These are phyloP conservation scores for Fusarium nodosum DNA, from an alignment of 2,329 filamentous ascomycete genomes.

Conservation along the genomic window DNA sequence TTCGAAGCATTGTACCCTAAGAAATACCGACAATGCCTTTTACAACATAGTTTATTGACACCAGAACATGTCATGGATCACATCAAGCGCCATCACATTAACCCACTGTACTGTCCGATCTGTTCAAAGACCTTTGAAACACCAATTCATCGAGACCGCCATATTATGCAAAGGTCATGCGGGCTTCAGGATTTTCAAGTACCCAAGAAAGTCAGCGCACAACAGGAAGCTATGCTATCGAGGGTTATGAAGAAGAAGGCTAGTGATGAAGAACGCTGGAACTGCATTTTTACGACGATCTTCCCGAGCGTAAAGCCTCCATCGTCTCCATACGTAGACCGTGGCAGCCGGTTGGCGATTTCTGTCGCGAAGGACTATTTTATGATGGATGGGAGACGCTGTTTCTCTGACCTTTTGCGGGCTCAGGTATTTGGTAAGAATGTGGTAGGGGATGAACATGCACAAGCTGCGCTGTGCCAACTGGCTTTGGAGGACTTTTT, in stretches of 20 bases:
- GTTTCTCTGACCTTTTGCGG: neutral
- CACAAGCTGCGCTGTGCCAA: neutral
- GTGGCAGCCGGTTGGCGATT: neutral
- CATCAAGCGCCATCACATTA: neutral
- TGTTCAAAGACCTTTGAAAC: neutral
- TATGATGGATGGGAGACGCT: neutral
- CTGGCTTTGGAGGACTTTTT: neutral
- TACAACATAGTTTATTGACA: neutral
- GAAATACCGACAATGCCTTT: neutral
- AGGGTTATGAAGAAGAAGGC: neutral
- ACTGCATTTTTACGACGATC: neutral
- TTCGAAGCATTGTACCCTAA: neutral
- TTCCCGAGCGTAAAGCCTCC: neutral
- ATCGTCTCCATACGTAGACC: neutral
- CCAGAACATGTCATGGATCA: neutral
- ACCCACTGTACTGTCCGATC: neutral
- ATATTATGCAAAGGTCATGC: neutral
- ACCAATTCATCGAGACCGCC: neutral
- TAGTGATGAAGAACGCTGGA: neutral
- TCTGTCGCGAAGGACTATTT: neutral
- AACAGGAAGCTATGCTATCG: neutral
- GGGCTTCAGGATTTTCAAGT: neutral
- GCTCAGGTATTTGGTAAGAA: neutral
- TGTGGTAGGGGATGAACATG: neutral
- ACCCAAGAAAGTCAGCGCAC: neutral